Evolutionary conservation across 331 rosid genomes (phyloP).

Genomic region (Spiraea crenata): DNA sequence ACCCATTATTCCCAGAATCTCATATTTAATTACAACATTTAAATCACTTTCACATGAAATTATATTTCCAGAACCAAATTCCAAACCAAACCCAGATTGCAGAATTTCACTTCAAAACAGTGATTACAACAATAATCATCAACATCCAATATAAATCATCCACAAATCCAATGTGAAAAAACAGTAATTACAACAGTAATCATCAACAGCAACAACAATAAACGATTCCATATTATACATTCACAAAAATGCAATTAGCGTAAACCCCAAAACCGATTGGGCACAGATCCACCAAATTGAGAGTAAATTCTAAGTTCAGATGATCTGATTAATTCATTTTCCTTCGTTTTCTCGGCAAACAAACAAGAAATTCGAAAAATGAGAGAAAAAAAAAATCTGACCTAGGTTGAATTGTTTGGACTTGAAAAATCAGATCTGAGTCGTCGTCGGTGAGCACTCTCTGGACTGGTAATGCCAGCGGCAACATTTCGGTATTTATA

Average conservation of each 20-base stretch:
- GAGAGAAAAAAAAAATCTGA: not conserved
- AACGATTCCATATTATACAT: not conserved
- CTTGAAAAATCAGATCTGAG: constrained; percentile 7
- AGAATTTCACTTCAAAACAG: not conserved
- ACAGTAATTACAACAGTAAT: not conserved
- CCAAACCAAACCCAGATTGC: not conserved
- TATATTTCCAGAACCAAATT: not conserved
- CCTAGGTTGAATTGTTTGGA: not conserved
- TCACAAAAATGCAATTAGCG: not conserved
- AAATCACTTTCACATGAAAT: not conserved
- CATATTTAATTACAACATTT: not conserved
- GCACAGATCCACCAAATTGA: not conserved
- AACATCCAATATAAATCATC: not conserved
- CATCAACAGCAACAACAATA: not conserved
- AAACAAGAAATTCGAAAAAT: not conserved
- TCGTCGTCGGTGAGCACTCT: not conserved
- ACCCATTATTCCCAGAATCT: not conserved
- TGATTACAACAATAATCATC: not conserved
- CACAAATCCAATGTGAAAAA: not conserved
- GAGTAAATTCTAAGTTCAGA: constrained; percentile 5
- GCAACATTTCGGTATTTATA: not conserved
- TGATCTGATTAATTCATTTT: too few relatives aligned
- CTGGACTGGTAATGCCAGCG: not conserved
- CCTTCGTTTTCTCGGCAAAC: not conserved
- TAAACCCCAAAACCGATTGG: not conserved